Evolutionary conservation across 2,329 filamentous ascomycete species (phyloP).

Genomic region (Thelonectria blattea): DNA sequence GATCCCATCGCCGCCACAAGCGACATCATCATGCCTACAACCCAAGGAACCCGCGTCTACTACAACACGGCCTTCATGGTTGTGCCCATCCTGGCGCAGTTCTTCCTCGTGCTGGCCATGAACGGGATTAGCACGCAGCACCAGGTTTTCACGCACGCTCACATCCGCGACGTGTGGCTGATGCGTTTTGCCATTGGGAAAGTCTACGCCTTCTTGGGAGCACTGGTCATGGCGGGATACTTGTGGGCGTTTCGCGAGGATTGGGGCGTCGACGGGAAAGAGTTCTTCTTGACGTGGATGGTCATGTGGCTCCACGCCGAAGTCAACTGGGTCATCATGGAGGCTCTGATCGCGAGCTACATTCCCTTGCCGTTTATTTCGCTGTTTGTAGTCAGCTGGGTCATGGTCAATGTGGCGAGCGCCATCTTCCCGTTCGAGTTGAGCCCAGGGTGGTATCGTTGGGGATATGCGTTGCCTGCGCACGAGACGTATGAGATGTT

Average conservation of each 20-base stretch:
- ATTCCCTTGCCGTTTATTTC: slow-evolving; percentile 46
- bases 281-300: slow-evolving; percentile 38
- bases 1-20: slow-evolving; percentile 40
- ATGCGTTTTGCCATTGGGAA: slow-evolving; percentile 38
- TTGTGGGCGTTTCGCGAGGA: slow-evolving; percentile 52
- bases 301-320: slow-evolving; percentile 49
- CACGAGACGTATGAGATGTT: slow-evolving; percentile 44
- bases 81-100: slow-evolving; percentile 42
- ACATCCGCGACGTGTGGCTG: slow-evolving; percentile 36
- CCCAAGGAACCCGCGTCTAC: slow-evolving; percentile 42
- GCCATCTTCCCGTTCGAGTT: slow-evolving; percentile 47
- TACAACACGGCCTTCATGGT: slow-evolving; percentile 49
- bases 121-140: slow-evolving; percentile 32
- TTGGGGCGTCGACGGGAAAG: slow-evolving; percentile 46
- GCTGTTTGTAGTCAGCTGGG: slow-evolving; percentile 50
- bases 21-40: slow-evolving; percentile 42
- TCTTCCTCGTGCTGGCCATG: slow-evolving; percentile 38
- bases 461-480: slow-evolving; percentile 46
- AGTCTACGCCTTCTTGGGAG: slow-evolving; percentile 43
- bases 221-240: slow-evolving; percentile 46
- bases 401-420: slow-evolving; percentile 48
- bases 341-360: slow-evolving; percentile 38
- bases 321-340: slow-evolving; percentile 50
- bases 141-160: slow-evolving; percentile 26
- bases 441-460: slow-evolving; percentile 47